Base-by-base conservation (phyloP, 768 basidiomycete species). In the Melanogaster broomeanus region DNA sequence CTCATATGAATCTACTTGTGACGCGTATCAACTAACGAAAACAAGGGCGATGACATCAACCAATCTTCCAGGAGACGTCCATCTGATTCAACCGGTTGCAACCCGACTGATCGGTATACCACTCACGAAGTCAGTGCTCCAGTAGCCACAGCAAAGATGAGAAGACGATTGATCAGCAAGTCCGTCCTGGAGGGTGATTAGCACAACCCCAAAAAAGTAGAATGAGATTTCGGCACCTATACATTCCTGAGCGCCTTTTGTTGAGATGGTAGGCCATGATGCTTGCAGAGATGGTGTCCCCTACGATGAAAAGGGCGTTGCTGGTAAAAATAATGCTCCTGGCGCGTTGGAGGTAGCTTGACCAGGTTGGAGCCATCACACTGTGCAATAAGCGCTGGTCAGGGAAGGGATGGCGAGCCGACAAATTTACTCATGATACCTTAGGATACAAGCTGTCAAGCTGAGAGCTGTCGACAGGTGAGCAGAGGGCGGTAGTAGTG, bases 291-390 rank as follows among this genome's bases (percentile, higher is more conserved):
- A 52, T 42, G 7, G 45, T 38, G n/a, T 52, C 51, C 8, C 51
- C 51, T 28, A 52, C 16, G 45, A 52, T 48, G 34, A 52, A 52
- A n/a, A 52, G 51, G n/a, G 13, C 15, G 18, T 52, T 52, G 11
- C 25, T 30, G 12, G 25, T 30, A 11, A 52, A 31, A 12, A 52
- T 52, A 19, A 52, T 9, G 11, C 2, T 7, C 15, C 30, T 52
- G 4, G 39, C 10, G 9, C 35, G 21, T 22, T 37, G 30, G 4
- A 46, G 39, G 33, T 47, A 52, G n/a, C 30, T 18, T 13, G 45
- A 15, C 51, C 51, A 52, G 8, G 51, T 41, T 19, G 38, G 22
- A n/a, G 16, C 34, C 4, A 52, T 16, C 30, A 48, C 33, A 27
- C 51, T 52, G 24, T 3, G n/a, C n/a, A 6, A 12, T 10, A 13